Evolutionary conservation across 371 early-diverging fungal genomes (phyloP), one percentile per base, ranked within the genome.

Genomic region (Syncephalastrum monosporum): DNA sequence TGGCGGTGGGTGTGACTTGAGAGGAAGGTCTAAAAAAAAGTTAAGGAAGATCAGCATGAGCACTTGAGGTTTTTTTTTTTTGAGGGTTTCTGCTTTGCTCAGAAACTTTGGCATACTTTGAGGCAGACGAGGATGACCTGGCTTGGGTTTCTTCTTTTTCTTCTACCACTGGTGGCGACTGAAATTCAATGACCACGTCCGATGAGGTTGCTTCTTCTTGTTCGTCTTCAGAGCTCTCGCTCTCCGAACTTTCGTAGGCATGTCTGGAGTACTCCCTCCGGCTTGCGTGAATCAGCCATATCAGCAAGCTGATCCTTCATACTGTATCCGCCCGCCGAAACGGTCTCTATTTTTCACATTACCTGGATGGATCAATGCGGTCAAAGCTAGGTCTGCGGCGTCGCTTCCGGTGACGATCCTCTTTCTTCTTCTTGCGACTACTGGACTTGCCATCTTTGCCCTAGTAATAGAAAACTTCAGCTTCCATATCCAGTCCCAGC

Each of bases 121-220:
- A 19, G 33, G 17, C 19, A 41, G 42, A 14, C 5, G 2, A 50
- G 16, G 29, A 16, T 49, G 49, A 27, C 27, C 10, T 48, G 4
- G 21, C 48, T 48, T 24, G 12, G 21, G 48, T 17, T 10, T 52
- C n/a, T 52, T 41, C 15, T 13, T 58, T 41, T 58, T 38, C 38
- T 48, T 54, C 27, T 50, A 42, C 29, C 12, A 42, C 55, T 15
- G 52, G 29, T 23, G 43, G 47, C 24, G 66, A 69, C 4, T 73
- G 68, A 57, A 72, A 76, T 45, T 72, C 76, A 45, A 71, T 75
- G 0, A 69, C 63, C 12, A 69, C 60, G 46, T 75, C 65, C 0
- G 65, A 57, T 29, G 21, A 21, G 2, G 54, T 4, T 5, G 44
- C 23, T 25, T 41, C 46, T 25, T 58, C 59, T 6, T 52, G 53